Base-by-base conservation (phyloP, 2,329 filamentous ascomycete genomes). In the Rutstroemia sp. region DNA sequence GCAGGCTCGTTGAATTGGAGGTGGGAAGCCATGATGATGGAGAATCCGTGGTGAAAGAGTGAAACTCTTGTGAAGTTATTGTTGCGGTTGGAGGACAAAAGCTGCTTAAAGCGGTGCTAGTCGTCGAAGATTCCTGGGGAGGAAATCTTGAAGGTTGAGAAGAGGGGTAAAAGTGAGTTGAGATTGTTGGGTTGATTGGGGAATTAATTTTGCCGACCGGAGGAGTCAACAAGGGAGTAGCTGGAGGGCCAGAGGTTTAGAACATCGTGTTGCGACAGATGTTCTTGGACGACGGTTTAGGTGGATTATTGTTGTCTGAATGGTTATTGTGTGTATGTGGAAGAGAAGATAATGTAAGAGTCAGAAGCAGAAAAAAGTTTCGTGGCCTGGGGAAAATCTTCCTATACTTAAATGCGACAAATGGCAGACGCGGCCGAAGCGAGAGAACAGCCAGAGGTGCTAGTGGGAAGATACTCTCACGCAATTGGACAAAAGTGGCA, bases 31-130 rank as follows among this genome's bases (percentile, higher is more conserved):
- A 92, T 92, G 80, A 68, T 90, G 83, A 82, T 72, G 74, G 71
- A 73, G 83, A 81, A 88, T 87, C 87, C 87, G 87, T 91, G 80
- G 80, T 90, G 86, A 86, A 86, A 85, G 88, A 84, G 82, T 78
- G 70, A 66, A 79, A 82, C 82, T 86, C 85, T 82, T 78, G 81
- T 70, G 74, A 71, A 75, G 77, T 72, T 80, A 83, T 83, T 75
- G 75, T 83, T 74, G 75, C 74, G 77, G 78, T 78, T 68, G 70
- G 71, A 67, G 71, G 72, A 75, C 73, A 72, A 71, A 75, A 80
- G 82, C 79, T 81, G 81, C 78, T 66, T 66, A 75, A 75, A 79
- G 82, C 80, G 74, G 75, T 74, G 78, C 78, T 79, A 69, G 76
- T 83, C 81, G 86, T 86, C 85, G 88, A 82, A 70, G 81, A 80